These are phyloP conservation scores for Brettanomyces custersianus DNA, from an alignment of 805 yeast genomes.

Conservation along the genomic window DNA sequence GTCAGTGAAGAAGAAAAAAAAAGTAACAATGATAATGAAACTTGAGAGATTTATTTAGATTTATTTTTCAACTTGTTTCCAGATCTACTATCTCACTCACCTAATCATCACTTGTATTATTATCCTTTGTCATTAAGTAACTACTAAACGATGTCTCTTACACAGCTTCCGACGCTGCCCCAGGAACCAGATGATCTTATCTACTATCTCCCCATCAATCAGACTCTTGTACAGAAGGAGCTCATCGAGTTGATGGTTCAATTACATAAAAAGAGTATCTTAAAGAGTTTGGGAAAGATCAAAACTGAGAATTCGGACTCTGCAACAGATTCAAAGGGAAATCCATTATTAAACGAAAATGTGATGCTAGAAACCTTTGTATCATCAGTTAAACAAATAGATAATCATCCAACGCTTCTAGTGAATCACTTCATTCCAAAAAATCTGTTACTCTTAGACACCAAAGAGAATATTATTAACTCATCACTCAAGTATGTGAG, in stretches of 20 bases:
- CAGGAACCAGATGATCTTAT: conserved; percentile 12
- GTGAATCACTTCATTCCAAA: conserved; percentile 76
- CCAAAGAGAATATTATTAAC: conserved; percentile 42
- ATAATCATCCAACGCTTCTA: conserved; percentile 60
- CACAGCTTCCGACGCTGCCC: too few species aligned
- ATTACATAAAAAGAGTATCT: conserved; percentile 27
- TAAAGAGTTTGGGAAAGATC: conserved; percentile 5
- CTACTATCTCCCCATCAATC: conserved; percentile 32
- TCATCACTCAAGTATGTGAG: conserved; percentile 53
- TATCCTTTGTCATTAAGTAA: too few species aligned
- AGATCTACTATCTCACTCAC: too few species aligned
- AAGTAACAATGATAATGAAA: too few species aligned
- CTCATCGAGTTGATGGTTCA: conserved; percentile 33
- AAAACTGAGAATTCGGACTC: conserved; percentile 3
- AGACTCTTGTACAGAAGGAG: conserved; percentile 35
- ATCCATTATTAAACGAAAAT: conserved; percentile 10
- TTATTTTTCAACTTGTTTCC: too few species aligned
- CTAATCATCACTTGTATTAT: too few species aligned
- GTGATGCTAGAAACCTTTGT: conserved; percentile 34
- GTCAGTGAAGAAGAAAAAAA: too few species aligned
- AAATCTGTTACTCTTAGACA: conserved; percentile 55
- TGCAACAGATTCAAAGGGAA: conserved; percentile 1
- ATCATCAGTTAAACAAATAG: conserved; percentile 38
- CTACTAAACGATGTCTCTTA: too few species aligned
- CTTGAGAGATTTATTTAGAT: too few species aligned